Conservation (phyloP, 73 alveolate species). For the Paramecium primaurelia region DNA sequence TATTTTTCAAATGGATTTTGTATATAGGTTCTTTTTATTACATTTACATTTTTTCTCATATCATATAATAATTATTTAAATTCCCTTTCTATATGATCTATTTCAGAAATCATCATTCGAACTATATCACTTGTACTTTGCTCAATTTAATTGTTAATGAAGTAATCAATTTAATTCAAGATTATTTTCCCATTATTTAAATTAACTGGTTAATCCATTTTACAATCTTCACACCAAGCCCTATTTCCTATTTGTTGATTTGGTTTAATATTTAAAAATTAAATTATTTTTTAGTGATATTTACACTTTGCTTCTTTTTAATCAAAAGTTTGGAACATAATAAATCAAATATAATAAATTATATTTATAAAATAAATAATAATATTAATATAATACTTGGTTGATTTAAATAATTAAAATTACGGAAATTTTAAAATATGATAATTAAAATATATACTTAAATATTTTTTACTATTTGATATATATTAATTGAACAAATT, state of each 20-base stretch:
- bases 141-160: too few relatives aligned
- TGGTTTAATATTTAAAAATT: too few relatives aligned
- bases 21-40: too few relatives aligned
- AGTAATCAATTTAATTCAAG: background rate
- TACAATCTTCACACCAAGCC: background rate
- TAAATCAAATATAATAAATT: too few relatives aligned
- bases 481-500: too few relatives aligned
- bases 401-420: too few relatives aligned
- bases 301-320: background rate
- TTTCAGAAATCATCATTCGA: background rate
- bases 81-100: background rate
- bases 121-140: background rate
- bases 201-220: background rate
- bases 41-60: background rate
- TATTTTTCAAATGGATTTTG: background rate
- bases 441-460: too few relatives aligned
- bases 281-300: background rate
- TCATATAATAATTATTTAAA: too few relatives aligned
- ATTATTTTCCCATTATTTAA: background rate
- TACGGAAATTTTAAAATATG: too few relatives aligned
- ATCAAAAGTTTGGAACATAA: background rate
- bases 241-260: background rate
- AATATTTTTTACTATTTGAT: too few relatives aligned
- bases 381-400: too few relatives aligned
- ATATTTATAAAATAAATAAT: too few relatives aligned